Percentiles rank a stretch among this genome's conserved stretches.
Conservation (phyloP, 148 eudicot genomes). For the Drosera capensis region DNA sequence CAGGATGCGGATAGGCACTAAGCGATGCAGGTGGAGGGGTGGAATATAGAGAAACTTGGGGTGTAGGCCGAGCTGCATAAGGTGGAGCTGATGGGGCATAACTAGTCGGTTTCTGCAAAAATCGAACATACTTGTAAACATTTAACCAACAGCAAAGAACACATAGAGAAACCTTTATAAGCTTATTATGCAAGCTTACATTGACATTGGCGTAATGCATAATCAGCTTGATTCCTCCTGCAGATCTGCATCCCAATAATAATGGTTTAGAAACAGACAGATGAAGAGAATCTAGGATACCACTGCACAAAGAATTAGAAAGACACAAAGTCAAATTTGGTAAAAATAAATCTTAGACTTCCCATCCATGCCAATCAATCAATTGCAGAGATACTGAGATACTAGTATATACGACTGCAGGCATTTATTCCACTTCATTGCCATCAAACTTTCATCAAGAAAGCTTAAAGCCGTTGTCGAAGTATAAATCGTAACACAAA, state of each 20-base stretch:
- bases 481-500: too few relatives aligned
- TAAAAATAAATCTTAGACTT: too few relatives aligned
- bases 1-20: slow-evolving; percentile 11
- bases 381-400: too few relatives aligned
- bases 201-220: slow-evolving; percentile 57
- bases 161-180: background rate
- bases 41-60: slow-evolving; percentile 29
- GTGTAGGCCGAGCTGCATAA: slow-evolving; percentile 20
- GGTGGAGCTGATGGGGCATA: slow-evolving; percentile 52
- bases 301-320: too few relatives aligned
- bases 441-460: too few relatives aligned
- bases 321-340: too few relatives aligned
- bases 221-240: slow-evolving; percentile 86
- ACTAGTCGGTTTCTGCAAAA: slow-evolving; percentile 43
- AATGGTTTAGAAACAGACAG: slow-evolving; percentile 1
- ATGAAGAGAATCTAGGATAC: too few relatives aligned
- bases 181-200: slow-evolving; percentile 20
- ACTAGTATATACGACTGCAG: too few relatives aligned
- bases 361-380: too few relatives aligned
- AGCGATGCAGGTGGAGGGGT: slow-evolving; percentile 20
- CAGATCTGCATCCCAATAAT: slow-evolving; percentile 32
- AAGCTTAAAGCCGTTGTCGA: too few relatives aligned
- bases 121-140: background rate
- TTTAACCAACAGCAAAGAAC: background rate
- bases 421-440: too few relatives aligned